phyloP scores from a whole-genome alignment of 1,284 basidiomycete genomes.

The Volvariella surrecta region DNA sequence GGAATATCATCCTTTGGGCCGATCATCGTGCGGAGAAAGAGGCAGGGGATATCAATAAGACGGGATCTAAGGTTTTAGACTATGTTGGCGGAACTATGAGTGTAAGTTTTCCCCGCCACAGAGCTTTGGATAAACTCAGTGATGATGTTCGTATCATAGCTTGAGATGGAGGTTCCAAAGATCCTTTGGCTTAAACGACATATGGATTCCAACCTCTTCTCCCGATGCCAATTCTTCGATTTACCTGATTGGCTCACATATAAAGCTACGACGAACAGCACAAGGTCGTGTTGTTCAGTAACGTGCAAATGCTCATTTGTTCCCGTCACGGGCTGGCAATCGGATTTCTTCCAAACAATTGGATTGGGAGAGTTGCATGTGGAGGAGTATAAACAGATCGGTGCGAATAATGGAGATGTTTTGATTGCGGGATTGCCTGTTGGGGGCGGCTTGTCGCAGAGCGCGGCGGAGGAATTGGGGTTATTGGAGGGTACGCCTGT shows the following conservation, averaged over 20 bases:
- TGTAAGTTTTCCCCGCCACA: slow-evolving; percentile 38
- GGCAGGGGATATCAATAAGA: slow-evolving; percentile 84
- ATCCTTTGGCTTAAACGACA: slow-evolving; percentile 93
- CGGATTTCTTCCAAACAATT: slow-evolving; percentile 81
- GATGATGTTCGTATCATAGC: slow-evolving; percentile 30
- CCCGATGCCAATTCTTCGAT: slow-evolving; percentile 90
- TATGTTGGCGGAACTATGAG: slow-evolving; percentile 98
- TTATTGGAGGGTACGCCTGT: slow-evolving; percentile 86
- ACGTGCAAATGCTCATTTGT: slow-evolving; percentile 98
- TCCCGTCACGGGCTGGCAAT: slow-evolving; percentile 83
- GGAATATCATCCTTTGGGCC: slow-evolving; percentile 89
- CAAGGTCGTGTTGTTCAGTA: slow-evolving; percentile 87
- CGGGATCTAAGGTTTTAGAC: slow-evolving; percentile 79
- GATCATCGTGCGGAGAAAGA: slow-evolving; percentile 93
- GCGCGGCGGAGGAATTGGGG: slow-evolving; percentile 82
- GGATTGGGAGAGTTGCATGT: slow-evolving; percentile 67
- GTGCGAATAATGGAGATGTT: slow-evolving; percentile 55
- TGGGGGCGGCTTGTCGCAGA: slow-evolving; percentile 72
- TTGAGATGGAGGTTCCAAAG: slow-evolving; percentile 97
- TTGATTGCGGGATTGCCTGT: slow-evolving; percentile 92
- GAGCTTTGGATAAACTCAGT: not conserved
- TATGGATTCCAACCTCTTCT: slow-evolving; percentile 74
- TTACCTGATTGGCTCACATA: slow-evolving; percentile 96
- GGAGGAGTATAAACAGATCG: slow-evolving; percentile 71
- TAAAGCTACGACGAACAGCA: slow-evolving; percentile 72